phyloP scores from a whole-genome alignment of 192 early-diverging fungal genomes.

The Jimgerdemannia flammicorona region DNA sequence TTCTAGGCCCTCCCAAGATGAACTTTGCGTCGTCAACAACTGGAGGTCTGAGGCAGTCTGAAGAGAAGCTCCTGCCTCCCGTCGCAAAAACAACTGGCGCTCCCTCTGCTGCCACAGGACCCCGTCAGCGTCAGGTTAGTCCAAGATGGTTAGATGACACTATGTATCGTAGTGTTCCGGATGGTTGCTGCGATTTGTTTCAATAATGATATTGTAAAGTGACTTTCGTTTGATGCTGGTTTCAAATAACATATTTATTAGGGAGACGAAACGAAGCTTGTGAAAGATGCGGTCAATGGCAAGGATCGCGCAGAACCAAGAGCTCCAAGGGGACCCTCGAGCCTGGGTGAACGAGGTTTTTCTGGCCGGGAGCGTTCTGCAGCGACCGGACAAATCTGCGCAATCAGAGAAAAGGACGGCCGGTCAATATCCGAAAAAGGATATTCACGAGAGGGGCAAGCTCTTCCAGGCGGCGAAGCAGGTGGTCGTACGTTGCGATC shows the following conservation, averaged over 20 bases:
- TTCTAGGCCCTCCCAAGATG: neutral
- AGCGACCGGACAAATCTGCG: neutral
- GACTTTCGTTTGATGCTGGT: too few relatives aligned
- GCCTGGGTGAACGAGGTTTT: conserved; percentile 26
- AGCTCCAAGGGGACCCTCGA: conserved; percentile 24
- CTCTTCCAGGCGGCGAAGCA: neutral
- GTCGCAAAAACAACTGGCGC: neutral
- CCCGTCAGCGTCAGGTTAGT: neutral
- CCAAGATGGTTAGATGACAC: too few relatives aligned
- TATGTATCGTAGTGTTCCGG: too few relatives aligned
- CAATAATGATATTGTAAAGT: too few relatives aligned
- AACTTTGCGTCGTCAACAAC: neutral
- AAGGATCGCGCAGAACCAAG: conserved; percentile 23
- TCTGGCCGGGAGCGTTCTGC: conserved; percentile 11
- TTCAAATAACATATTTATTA: neutral
- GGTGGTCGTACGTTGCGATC: conserved; percentile 5
- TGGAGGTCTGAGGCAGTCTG: neutral
- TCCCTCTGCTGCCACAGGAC: neutral
- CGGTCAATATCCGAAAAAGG: neutral
- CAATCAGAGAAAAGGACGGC: conserved; percentile 1
- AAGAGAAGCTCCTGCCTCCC: neutral
- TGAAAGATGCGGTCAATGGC: neutral
- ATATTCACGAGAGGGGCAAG: conserved; percentile 1
- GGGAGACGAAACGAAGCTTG: neutral
- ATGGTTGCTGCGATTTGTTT: too few relatives aligned